These are phyloP conservation scores for Phytophthora pisi DNA, from an alignment of 352 stramenopile genomes.

Conservation along the genomic window DNA sequence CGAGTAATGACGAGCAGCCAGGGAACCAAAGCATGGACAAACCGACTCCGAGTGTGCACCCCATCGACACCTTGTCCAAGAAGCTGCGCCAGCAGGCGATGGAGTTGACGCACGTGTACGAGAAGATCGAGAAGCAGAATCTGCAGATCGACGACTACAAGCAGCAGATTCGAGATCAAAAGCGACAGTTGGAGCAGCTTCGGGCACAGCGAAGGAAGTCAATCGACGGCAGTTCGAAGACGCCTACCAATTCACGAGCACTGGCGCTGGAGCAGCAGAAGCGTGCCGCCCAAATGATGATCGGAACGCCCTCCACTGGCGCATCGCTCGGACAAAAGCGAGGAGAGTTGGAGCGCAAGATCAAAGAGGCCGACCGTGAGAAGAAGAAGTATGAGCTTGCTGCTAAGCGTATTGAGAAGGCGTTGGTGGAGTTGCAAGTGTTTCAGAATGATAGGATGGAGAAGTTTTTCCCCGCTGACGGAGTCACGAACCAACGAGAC, in stretches of 20 bases:
- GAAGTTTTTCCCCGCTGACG: constrained; percentile 10
- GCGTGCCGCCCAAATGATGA: constrained; percentile 36
- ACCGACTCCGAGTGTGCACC: constrained; percentile 40
- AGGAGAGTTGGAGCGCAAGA: constrained; percentile 35
- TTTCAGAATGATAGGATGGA: constrained; percentile 41
- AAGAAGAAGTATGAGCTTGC: constrained; percentile 45
- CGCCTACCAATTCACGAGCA: constrained; percentile 1
- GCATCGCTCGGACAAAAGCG: constrained; percentile 36
- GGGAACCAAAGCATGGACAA: constrained; percentile 20
- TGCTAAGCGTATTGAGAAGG: constrained; percentile 45
- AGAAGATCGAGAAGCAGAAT: constrained; percentile 69
- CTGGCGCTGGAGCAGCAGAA: constrained; percentile 27
- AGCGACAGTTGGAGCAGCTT: constrained; percentile 51
- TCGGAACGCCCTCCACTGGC: constrained; percentile 25
- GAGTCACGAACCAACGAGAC: constrained; percentile 6
- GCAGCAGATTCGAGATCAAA: constrained; percentile 47
- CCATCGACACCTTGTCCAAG: constrained; percentile 72
- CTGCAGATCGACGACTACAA: constrained; percentile 45
- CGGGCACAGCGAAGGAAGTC: constrained; percentile 24
- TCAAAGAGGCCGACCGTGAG: constrained; percentile 52
- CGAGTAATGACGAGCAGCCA: constrained; percentile 3
- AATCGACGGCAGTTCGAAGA: constrained; percentile 11
- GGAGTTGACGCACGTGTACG: constrained; percentile 75
- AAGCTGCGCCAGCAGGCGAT: constrained; percentile 74
- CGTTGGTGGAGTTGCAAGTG: constrained; percentile 42